Conservation (phyloP, 1,139 yeast genomes). For the Candida glucosophila region DNA sequence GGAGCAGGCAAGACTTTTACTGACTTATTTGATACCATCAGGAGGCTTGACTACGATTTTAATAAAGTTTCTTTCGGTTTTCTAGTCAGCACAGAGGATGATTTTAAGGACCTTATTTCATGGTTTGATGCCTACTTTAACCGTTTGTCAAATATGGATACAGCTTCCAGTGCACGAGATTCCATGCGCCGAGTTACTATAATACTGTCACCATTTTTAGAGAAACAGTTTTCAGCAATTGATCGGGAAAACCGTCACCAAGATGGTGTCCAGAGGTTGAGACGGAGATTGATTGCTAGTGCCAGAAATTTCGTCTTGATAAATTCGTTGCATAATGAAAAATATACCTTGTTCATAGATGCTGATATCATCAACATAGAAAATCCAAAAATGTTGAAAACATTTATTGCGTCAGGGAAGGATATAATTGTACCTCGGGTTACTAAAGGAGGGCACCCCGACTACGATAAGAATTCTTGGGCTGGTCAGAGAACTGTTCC, state of each 20-base stretch:
- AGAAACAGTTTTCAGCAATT: slow-evolving; percentile 12
- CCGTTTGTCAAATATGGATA: slow-evolving; percentile 1
- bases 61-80: slow-evolving; percentile 19
- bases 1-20: slow-evolving; percentile 17
- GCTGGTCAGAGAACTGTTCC: slow-evolving; percentile 35
- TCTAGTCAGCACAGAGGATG: slow-evolving; percentile 17
- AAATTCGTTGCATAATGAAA: slow-evolving; percentile 19
- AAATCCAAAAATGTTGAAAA: slow-evolving; percentile 16
- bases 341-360: slow-evolving; percentile 36
- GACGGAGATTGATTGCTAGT: slow-evolving; percentile 27
- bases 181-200: slow-evolving; percentile 16
- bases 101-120: slow-evolving; percentile 13
- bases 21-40: slow-evolving; percentile 17
- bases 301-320: slow-evolving; percentile 27
- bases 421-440: slow-evolving; percentile 39
- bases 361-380: slow-evolving; percentile 30
- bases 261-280: slow-evolving; percentile 20
- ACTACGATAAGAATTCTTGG: slow-evolving; percentile 42
- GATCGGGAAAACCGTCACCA: slow-evolving; percentile 20
- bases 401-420: slow-evolving; percentile 21
- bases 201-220: slow-evolving; percentile 26
- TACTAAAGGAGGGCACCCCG: slow-evolving; percentile 13
- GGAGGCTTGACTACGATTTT: slow-evolving; percentile 10
- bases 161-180: slow-evolving; percentile 2
- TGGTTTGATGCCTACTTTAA: slow-evolving; percentile 10